Evolutionary conservation across 1,139 yeast genomes (phyloP), one percentile per base, ranked within the genome.

Genomic region (Yamadazyma friedrichii): DNA sequence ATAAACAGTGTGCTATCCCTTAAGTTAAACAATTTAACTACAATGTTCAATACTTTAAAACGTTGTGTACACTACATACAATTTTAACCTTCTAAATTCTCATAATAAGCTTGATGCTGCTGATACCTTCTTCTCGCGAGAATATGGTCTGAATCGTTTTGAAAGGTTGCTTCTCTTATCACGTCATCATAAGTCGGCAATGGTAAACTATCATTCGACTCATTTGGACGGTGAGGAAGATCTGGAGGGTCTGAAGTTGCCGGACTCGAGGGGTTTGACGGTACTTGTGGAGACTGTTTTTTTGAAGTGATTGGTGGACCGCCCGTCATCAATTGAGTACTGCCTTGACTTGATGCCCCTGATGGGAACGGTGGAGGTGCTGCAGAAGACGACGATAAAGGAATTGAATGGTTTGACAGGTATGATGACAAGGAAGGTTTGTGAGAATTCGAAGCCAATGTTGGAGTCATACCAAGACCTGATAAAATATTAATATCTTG

Each of bases 161-260:
- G 66, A 41, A 50, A 54, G 16, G 55, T 46, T 17, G 54, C 37
- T 39, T 63, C 64, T 35, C 53, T 40, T 42, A 63, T 50, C 4
- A 64, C 74, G 35, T 67, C 71, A 31, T 67, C 73, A 48, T 67
- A 67, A 0, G 70, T 65, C 0, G 74, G 74, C 33, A 64, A 49
- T 9, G 49, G 47, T 29, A 45, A 38, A 35, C 51, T 44, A 20
- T 48, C 53, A 22, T 31, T 31, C 2, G 28, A 20, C 4, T 20
- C 15, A 9, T 5, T 11, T 17, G 32, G 2, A 20, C 24, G 24
- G 5, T 20, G 24, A 20, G 24, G 24, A 8, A 20, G 24, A 20
- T 20, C 24, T 6, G 24, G 24, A 33, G 31, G 15, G 13, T 20
- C 22, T 17, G 25, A 16, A 26, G 9, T 8, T 6, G 22, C 28